Conservation (phyloP, 345 rosid species). For the Salix dunnii region DNA sequence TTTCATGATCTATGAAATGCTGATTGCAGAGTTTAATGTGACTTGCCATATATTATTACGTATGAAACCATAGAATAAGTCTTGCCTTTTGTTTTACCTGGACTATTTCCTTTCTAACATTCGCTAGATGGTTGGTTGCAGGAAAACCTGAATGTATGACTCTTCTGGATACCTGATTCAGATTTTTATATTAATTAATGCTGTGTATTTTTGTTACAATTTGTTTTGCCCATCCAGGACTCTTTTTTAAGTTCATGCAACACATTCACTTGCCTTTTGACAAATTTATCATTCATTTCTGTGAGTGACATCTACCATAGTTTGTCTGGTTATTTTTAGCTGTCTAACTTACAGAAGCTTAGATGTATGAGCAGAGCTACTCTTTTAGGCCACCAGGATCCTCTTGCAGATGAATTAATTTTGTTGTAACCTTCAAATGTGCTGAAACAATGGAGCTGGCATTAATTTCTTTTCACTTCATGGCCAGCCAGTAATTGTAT, state of each 20-base stretch:
- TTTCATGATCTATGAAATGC: neutral
- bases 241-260: neutral
- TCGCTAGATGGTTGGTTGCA: slow-evolving; percentile 3
- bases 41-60: neutral
- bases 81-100: neutral
- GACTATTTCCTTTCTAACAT: slow-evolving; percentile 1
- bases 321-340: neutral
- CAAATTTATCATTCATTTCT: neutral
- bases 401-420: slow-evolving; percentile 2
- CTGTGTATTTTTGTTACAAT: neutral
- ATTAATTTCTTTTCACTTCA: neutral
- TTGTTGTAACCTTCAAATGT: slow-evolving; percentile 10
- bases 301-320: neutral
- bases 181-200: neutral
- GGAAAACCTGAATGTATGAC: neutral
- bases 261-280: neutral
- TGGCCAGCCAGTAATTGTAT: neutral
- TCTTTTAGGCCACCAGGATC: neutral
- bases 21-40: neutral
- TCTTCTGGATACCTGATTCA: neutral
- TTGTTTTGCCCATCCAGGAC: neutral
- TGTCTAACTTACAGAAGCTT: slow-evolving; percentile 10
- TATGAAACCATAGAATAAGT: neutral
- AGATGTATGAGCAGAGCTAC: slow-evolving; percentile 1
- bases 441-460: slow-evolving; percentile 1